Evolutionary conservation across 2,329 filamentous ascomycete genomes (phyloP), one percentile per base, ranked within the genome.

Genomic region (Ophiostoma sp.): DNA sequence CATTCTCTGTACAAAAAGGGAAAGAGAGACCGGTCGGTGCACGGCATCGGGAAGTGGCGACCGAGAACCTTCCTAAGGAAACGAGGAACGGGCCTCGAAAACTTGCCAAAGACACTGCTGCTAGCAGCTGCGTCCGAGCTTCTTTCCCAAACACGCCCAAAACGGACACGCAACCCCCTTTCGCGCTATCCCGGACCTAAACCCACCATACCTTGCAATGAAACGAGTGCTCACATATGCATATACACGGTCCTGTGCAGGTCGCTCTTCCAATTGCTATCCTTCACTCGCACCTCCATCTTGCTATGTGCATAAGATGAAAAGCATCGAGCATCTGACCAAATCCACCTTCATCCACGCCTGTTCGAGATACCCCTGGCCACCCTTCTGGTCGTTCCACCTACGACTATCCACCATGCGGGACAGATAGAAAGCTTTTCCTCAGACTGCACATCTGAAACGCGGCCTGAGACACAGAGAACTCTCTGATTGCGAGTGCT

Each of bases 381-480:
- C 12, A 14, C 18, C 38, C 52, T 14, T 4, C 16, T 16, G 9
- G 47, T 49, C 18, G 6, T 27, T n/a, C n/a, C 49, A 18, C 16
- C n/a, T n/a, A 27, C 27, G 12, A 60, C 55, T 27, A 2, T 27
- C 55, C 55, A 60, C 55, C 27, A 38, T 4, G 27, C 9, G 52
- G 52, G 45, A 12, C 52, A 60, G 27, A 18, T 60, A 38, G 12
- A 60, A 60, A 8, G 16, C 18, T 38, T 38, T 6, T 63, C 1
- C 40, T 2, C 49, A 18, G n/a, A 27, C 16, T 40, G 5, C 11
- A n/a, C 16, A 63, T 16, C 40, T 63, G 16, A 41, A 42, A 63
- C 40, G 9, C 12, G 38, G 60, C 60, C 40, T 63, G 60, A 63
- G 60, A 63, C 60, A 63, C 60, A 11, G 40, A 63, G 7, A 62